Evolutionary conservation across 805 yeast genomes (phyloP).

Genomic region (Sugiyamaella valdiviana): DNA sequence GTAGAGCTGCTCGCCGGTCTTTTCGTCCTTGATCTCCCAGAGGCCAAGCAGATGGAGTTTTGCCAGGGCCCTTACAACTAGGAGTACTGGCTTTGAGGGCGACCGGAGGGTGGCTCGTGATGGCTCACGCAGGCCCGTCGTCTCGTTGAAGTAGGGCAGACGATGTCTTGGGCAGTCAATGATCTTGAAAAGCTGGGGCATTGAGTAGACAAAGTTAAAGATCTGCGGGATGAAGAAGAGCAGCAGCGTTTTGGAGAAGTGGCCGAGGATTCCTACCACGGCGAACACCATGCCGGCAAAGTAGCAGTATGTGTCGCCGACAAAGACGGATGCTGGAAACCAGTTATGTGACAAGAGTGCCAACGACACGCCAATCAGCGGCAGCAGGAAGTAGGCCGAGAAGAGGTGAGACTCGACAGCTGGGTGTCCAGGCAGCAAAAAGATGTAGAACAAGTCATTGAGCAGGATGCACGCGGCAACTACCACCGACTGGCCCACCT

Average conservation of each 20-base stretch:
- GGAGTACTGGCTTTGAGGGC: conserved; percentile 18
- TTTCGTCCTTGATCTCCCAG: conserved; percentile 28
- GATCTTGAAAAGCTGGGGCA: conserved; percentile 82
- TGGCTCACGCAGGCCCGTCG: conserved; percentile 70
- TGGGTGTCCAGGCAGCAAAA: conserved; percentile 39
- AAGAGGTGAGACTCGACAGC: conserved; percentile 79
- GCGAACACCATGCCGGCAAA: conserved; percentile 99
- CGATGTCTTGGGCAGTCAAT: conserved; percentile 96
- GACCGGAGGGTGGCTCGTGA: conserved; percentile 38
- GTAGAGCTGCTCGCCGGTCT: conserved; percentile 22
- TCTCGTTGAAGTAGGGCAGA: conserved; percentile 65
- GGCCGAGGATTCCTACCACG: conserved; percentile 92
- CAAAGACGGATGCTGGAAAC: conserved; percentile 90
- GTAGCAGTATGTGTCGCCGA: conserved; percentile 97
- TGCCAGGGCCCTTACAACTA: conserved; percentile 42
- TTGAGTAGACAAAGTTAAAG: conserved; percentile 78
- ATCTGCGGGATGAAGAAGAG: conserved; percentile 87
- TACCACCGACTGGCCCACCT: conserved; percentile 89
- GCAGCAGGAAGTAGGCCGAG: conserved; percentile 72
- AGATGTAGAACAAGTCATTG: conserved; percentile 68
- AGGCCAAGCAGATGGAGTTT: conserved; percentile 45
- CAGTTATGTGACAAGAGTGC: conserved; percentile 75
- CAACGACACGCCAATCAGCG: conserved; percentile 77
- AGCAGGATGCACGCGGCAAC: conserved; percentile 62
- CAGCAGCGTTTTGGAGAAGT: conserved; percentile 87